Conservation (phyloP, 768 basidiomycete species). For the Lentinula aciculospora region DNA sequence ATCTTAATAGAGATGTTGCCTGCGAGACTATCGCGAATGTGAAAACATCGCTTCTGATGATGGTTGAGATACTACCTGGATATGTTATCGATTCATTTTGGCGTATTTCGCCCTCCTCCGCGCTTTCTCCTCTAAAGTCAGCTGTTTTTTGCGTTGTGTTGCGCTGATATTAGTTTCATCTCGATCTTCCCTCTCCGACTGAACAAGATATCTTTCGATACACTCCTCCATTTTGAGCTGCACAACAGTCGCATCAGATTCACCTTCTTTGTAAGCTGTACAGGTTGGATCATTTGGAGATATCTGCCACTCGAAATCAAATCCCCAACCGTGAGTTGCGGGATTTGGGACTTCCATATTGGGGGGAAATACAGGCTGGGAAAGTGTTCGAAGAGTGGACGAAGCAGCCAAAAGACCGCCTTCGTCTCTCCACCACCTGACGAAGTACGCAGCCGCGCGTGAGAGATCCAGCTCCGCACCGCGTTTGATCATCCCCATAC, state of each 20-base stretch:
- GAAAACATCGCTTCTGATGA: background rate
- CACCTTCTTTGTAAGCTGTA: constrained; percentile 1
- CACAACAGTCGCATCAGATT: constrained; percentile 23
- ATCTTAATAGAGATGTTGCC: too few species aligned
- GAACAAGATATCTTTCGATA: constrained; percentile 49
- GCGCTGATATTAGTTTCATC: constrained; percentile 56
- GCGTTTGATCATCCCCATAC: constrained; percentile 78
- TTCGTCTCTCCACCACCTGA: constrained; percentile 83
- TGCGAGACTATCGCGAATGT: background rate
- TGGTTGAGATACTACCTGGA: background rate
- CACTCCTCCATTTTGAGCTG: constrained; percentile 68
- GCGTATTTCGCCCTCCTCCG: constrained; percentile 26
- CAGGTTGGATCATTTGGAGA: constrained; percentile 11
- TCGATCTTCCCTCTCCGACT: constrained; percentile 41
- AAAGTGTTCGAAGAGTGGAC: constrained; percentile 20
- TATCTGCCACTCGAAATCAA: constrained; percentile 73
- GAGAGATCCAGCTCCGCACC: constrained; percentile 68
- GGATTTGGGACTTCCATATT: background rate
- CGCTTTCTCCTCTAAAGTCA: constrained; percentile 32
- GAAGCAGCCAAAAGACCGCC: constrained; percentile 55
- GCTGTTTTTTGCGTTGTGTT: constrained; percentile 66
- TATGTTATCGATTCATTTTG: background rate
- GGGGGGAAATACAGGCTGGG: constrained; percentile 3
- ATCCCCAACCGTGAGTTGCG: constrained; percentile 67
- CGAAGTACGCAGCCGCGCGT: constrained; percentile 75